Percentiles rank a stretch among this genome's conserved stretches.
These are phyloP conservation scores for Violaceomyces palustris DNA, from an alignment of 1,284 basidiomycete genomes.

Conservation along the genomic window DNA sequence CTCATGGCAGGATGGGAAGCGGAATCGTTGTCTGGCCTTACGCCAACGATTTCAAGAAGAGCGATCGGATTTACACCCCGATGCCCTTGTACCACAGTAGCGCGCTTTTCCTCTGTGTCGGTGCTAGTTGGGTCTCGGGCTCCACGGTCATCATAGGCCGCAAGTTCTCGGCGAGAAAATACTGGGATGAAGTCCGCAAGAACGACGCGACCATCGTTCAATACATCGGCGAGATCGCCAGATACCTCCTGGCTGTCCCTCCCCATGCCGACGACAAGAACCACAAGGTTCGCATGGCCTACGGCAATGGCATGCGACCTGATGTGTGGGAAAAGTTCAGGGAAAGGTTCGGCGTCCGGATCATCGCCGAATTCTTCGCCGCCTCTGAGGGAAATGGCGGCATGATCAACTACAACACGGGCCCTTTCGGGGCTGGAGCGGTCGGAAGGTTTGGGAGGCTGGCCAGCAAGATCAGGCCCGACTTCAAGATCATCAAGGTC, in stretches of 20 bases:
- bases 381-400: slow-evolving; percentile 50
- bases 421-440: slow-evolving; percentile 51
- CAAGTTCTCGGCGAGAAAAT: slow-evolving; percentile 51
- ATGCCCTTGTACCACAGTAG: slow-evolving; percentile 52
- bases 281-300: slow-evolving; percentile 53
- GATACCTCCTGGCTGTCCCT: slow-evolving; percentile 50
- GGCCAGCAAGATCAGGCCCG: slow-evolving; percentile 25
- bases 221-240: slow-evolving; percentile 53
- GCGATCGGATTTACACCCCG: slow-evolving; percentile 51
- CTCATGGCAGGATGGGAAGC: slow-evolving; percentile 48
- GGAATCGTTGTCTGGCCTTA: slow-evolving; percentile 39
- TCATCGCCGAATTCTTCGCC: slow-evolving; percentile 53
- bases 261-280: slow-evolving; percentile 48
- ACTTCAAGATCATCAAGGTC: slow-evolving; percentile 48
- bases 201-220: slow-evolving; percentile 51
- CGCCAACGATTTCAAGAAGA: slow-evolving; percentile 28
- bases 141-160: slow-evolving; percentile 53
- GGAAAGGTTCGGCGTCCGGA: slow-evolving; percentile 45
- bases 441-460: slow-evolving; percentile 46
- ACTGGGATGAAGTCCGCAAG: slow-evolving; percentile 50
- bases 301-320: slow-evolving; percentile 52
- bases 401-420: slow-evolving; percentile 50
- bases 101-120: slow-evolving; percentile 49
- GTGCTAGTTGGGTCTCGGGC: slow-evolving; percentile 34
- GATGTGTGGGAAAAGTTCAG: slow-evolving; percentile 54